Base-by-base conservation (phyloP, 176 grass and related monocot genomes). In the Areca catechu region DNA sequence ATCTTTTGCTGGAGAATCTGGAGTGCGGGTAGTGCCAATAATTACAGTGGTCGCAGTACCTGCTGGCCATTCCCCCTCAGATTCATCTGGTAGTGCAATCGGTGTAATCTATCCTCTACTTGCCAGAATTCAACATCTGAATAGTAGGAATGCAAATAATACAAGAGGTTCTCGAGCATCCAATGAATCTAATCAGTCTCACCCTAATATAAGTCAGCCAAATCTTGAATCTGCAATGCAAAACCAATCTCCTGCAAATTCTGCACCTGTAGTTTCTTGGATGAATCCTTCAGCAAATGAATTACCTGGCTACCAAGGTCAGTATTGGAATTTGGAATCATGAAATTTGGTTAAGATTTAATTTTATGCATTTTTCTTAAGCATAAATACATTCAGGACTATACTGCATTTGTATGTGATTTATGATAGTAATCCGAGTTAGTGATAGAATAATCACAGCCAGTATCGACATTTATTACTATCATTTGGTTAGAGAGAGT, bases 41-140 rank as follows among this genome's bases (percentile, higher is more conserved):
- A 82, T 81, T 76, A 85, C 87, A 70, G 71, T 83, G 67, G 81
- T 88, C 73, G 69, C 87, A 20, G 79, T 92, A 83, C 93, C 83
- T 73, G 59, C 75, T 79, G 78, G 82, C 53, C 78, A 20, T 50
- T 57, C 68, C 71, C 68, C 63, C 47, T 73, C 72, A 24, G 71
- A 66, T 48, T 52, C 78, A 37, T 78, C 81, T 72, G 77, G 77
- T 73, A 73, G 81, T 61, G 75, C 71, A 65, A 57, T 76, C 62
- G 82, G 63, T 70, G 24, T 82, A 73, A 61, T 90, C 24, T 79
- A 82, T 71, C 82, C 86, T 67, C 0, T 85, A 7, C 24, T 97
- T 51, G 80, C 78, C 69, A 88, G 92, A 77, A 72, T 88, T 80
- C 87, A 82, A 53, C 70, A 72, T 49, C 76, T 79, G 56, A 65